Evolutionary conservation across 148 eudicot species (phyloP), one percentile per base, ranked within the genome.

Genomic region (Camellia japonica): DNA sequence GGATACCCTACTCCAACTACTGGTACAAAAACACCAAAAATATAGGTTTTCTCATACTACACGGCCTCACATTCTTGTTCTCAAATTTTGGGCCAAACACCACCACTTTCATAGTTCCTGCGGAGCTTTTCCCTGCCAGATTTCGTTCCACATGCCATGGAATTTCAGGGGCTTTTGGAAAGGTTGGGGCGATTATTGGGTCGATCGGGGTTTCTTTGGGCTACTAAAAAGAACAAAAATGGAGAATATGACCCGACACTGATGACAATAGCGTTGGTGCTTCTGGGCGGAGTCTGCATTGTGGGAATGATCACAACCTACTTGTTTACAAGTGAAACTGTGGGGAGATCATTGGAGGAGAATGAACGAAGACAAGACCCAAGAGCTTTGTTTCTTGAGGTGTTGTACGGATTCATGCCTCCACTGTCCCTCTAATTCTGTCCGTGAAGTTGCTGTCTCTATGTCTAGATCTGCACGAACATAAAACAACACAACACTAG

Each of bases 21-120:
- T 82, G 87, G 85, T 13, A 56, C 2, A 20, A 23, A 8, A 1
- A 74, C 43, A 78, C 14, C 38, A 30, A 30, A 19, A 59, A 58
- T 9, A 20, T 5, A 3, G 89, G 90, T 5, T 91, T 88, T 82
- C 83, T 89, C 84, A 9, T 86, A 46, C 62, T 88, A 4, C 88
- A 88, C 61, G 91, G 90, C 1, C 84, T 91, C n/a, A 87, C 86
- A 9, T 91, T 88, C 67, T 91, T 91, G 82, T 91, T 91, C 83
- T 88, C 89, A 8, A 89, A 91, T 71, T 91, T 91, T 16, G 92
- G 94, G 3, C 94, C 94, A 13, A 91, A 91, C 68, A 89, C 94
- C 6, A 91, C 92, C 4, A 91, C 91, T 1, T 89, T 91, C 56
- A 89, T 89, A 7, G 90, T 91, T 13, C 92, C 94, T 0, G 94